A percentile compares a stretch with the other conserved stretches of the same genome.
phyloP scores from a whole-genome alignment of 2,329 filamentous ascomycete species.

The Alternaria sp. region DNA sequence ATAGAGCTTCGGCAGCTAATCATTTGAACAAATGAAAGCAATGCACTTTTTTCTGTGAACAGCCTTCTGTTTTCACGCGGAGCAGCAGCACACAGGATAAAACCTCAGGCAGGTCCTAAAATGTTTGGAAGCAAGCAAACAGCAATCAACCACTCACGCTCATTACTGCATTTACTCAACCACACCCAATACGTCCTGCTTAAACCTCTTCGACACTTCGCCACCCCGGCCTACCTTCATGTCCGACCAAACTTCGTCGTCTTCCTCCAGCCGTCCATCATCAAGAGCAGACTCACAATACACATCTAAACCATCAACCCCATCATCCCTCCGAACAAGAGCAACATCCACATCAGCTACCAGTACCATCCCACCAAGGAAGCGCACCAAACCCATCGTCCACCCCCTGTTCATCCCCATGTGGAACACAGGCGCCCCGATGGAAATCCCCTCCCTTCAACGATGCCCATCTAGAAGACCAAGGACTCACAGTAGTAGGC shows the following conservation, averaged over 20 bases:
- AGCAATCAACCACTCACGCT: neutral
- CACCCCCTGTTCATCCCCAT: neutral
- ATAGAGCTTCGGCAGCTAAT: neutral
- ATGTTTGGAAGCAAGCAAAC: neutral
- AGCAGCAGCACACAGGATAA: neutral
- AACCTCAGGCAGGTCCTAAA: neutral
- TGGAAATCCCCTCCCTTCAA: neutral
- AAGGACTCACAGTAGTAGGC: no score
- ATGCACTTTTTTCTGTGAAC: neutral
- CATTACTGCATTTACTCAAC: neutral
- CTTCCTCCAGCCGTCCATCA: neutral
- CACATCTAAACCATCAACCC: neutral
- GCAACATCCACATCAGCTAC: neutral
- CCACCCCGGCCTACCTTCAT: neutral
- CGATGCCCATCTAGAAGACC: neutral
- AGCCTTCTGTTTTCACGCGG: neutral
- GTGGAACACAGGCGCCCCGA: neutral
- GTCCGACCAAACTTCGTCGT: neutral
- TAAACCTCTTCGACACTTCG: neutral
- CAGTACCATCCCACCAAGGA: neutral
- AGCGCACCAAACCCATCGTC: neutral
- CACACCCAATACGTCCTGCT: neutral
- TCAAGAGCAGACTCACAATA: neutral
- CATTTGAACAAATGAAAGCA: neutral
- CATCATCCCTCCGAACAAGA: neutral